These are phyloP conservation scores for Murraya paniculata DNA, from an alignment of 345 rosid genomes.

Conservation along the genomic window DNA sequence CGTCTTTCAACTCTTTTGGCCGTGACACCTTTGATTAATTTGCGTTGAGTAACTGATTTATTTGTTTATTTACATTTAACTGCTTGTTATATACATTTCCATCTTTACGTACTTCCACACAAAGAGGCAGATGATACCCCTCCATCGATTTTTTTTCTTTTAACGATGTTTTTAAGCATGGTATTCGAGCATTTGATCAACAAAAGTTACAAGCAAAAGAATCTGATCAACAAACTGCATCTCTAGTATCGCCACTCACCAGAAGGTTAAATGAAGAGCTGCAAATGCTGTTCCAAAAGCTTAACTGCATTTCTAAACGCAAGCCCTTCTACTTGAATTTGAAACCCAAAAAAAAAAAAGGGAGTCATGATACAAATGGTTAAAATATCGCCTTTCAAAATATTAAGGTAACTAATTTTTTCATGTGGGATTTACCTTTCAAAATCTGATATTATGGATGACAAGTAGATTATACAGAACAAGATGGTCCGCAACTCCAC, in stretches of 20 bases:
- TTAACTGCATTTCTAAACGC: not conserved
- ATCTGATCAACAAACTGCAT: not conserved
- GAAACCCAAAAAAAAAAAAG: not conserved
- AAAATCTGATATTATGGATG: not conserved
- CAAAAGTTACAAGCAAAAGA: no score
- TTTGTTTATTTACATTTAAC: no score
- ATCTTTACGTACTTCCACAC: no score
- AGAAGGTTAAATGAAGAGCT: not conserved
- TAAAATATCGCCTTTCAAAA: not conserved
- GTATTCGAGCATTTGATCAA: not conserved
- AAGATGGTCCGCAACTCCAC: not conserved
- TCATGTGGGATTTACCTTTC: not conserved
- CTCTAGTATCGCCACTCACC: not conserved
- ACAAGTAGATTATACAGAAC: not conserved
- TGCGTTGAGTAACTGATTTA: no score
- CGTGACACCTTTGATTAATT: not conserved
- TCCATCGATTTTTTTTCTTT: no score
- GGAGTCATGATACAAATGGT: not conserved
- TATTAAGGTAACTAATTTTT: not conserved
- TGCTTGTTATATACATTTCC: not conserved
- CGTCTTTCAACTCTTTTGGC: not conserved
- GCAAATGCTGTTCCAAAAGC: not conserved
- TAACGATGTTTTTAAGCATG: not conserved
- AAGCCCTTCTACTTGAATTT: not conserved
- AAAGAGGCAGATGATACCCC: no score